Evolutionary conservation across 2,329 filamentous ascomycete species (phyloP), one percentile per base, ranked within the genome.

Genomic region (Botrytis aclada): DNA sequence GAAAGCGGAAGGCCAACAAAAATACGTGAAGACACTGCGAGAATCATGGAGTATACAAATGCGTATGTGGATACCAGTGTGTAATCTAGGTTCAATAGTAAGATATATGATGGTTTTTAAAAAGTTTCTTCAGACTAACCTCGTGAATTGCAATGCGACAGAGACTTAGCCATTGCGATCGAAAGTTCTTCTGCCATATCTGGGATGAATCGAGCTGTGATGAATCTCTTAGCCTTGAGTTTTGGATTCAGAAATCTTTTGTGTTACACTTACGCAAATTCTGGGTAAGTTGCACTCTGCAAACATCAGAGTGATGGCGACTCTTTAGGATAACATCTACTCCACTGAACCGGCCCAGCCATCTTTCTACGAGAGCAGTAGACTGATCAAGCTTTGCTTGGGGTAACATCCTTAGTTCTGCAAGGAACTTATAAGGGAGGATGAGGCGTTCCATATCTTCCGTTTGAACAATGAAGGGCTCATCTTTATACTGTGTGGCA

Each of bases 1-100:
- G 76, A 76, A 2, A 79, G 69, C 0, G 76, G 76, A 4, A 69
- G 69, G 0, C 77, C 78, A 61, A 79, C 78, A n/a, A 79, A 80
- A 2, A 77, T 73, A 10, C 78, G 37, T 47, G 56, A 70, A 8
- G 67, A 61, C n/a, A 70, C 67, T 18, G 67, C 41, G 22, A 70
- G 39, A 25, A 70, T 22, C 39, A 61, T 60, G 1, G 37, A 32
- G 12, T 62, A 61, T 43, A 70, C 54, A 70, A 43, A 70, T 47
- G 18, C 41, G 32, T 70, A 70, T 5, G 56, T 47, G 37, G 39
- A 9, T 32, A 47, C 34, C 32, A 9, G 18, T 18, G 18, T n/a
- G 18, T 45, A 70, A 37, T 45, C 67, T 70, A 29, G 18, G 22
- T 58, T 61, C 1, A 18, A 60, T 7, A n/a, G 29, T 60, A 61